phyloP scores from a whole-genome alignment of 331 rosid genomes.

The Rosa hybrid region DNA sequence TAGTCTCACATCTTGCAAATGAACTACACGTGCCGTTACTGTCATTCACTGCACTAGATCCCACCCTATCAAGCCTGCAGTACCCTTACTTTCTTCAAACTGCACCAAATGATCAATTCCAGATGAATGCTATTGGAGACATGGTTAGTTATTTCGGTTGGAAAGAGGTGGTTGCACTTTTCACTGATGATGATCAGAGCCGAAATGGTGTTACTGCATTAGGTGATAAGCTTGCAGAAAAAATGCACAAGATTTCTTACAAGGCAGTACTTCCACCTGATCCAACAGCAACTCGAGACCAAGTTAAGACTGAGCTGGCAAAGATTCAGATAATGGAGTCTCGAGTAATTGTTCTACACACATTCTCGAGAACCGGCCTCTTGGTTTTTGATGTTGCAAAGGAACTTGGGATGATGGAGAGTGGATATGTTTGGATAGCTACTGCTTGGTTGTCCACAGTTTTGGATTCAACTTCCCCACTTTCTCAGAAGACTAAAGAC shows the following conservation, averaged over 20 bases:
- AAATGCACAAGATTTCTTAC: conserved; percentile 36
- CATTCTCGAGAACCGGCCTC: conserved; percentile 35
- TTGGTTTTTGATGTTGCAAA: conserved; percentile 44
- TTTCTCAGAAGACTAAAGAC: conserved; percentile 22
- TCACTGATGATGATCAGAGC: conserved; percentile 47
- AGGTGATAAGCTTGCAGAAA: conserved; percentile 42
- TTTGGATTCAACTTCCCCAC: conserved; percentile 40
- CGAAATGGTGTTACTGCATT: conserved; percentile 38
- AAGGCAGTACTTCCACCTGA: conserved; percentile 49
- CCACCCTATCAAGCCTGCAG: conserved; percentile 38
- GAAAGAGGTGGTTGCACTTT: conserved; percentile 34
- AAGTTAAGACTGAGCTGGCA: conserved; percentile 21
- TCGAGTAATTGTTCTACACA: conserved; percentile 39
- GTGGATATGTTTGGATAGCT: conserved; percentile 51
- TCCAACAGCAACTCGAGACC: conserved; percentile 30
- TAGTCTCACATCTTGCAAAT: conserved; percentile 48
- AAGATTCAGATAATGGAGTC: conserved; percentile 38
- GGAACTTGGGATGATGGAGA: conserved; percentile 43
- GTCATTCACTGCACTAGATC: conserved; percentile 53
- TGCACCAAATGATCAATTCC: conserved; percentile 50
- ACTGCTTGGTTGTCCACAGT: conserved; percentile 48
- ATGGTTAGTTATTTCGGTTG: conserved; percentile 39
- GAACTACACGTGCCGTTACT: conserved; percentile 46
- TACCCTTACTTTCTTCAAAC: conserved; percentile 53
- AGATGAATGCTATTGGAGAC: conserved; percentile 49